phyloP scores from a whole-genome alignment of 768 basidiomycete species.

The Gelatoporia subvermispora region DNA sequence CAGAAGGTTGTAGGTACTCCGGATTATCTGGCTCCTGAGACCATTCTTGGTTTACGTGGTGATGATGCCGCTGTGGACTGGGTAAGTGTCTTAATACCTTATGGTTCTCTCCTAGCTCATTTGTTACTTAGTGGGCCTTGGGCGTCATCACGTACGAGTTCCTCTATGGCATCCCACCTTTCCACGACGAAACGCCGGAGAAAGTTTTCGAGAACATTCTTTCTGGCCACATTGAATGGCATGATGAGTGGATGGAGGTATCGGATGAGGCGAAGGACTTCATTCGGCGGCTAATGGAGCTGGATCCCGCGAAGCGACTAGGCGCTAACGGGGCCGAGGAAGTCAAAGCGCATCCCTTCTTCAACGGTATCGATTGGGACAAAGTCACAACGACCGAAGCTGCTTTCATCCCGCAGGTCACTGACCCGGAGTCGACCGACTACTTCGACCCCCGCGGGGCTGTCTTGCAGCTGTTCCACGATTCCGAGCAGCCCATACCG shows the following conservation, averaged over 20 bases:
- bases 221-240: conserved; percentile 92
- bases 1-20: conserved; percentile 97
- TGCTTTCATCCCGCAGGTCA: conserved; percentile 91
- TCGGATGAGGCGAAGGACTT: conserved; percentile 86
- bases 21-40: conserved; percentile 95
- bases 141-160: conserved; percentile 99
- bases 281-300: conserved; percentile 79
- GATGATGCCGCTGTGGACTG: conserved; percentile 97
- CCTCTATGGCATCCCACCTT: conserved; percentile 93
- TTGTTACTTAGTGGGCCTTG: conserved; percentile 78
- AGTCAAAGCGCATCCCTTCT: conserved; percentile 89
- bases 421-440: conserved; percentile 98
- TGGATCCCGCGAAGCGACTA: conserved; percentile 74
- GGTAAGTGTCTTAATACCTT: conserved; percentile 47
- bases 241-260: conserved; percentile 87
- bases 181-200: conserved; percentile 95
- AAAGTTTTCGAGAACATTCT: conserved; percentile 98
- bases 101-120: conserved; percentile 8
- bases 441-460: conserved; percentile 98
- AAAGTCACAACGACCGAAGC: conserved; percentile 85
- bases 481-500: conserved; percentile 64
- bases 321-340: conserved; percentile 87
- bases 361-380: conserved; percentile 89
- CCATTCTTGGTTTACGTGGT: conserved; percentile 89
- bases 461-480: conserved; percentile 84